Evolutionary conservation across 768 basidiomycete species (phyloP).

Genomic region (Xerocomellus amylosporus): DNA sequence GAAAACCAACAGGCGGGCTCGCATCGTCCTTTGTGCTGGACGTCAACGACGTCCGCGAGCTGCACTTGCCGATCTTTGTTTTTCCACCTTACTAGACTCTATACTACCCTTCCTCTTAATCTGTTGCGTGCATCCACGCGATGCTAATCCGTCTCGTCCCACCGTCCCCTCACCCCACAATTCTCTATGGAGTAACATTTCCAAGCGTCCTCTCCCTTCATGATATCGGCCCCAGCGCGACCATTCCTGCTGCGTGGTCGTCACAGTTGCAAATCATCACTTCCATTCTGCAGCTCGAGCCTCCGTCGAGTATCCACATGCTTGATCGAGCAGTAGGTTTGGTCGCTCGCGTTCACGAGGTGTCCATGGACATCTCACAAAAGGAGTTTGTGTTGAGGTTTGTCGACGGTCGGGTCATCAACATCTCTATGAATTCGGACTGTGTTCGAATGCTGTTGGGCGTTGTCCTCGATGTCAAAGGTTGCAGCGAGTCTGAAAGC

Average conservation of each 20-base stretch:
- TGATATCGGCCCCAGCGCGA: constrained; percentile 30
- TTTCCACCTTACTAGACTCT: constrained; percentile 20
- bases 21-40: constrained; percentile 26
- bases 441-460: constrained; percentile 47
- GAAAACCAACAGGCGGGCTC: constrained; percentile 27
- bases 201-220: constrained; percentile 36
- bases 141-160: constrained; percentile 62
- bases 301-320: constrained; percentile 51
- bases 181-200: constrained; percentile 60
- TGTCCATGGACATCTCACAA: constrained; percentile 57
- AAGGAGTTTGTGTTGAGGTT: constrained; percentile 51
- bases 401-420: constrained; percentile 51
- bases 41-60: constrained; percentile 27
- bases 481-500: constrained; percentile 39
- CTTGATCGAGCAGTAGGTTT: constrained; percentile 61
- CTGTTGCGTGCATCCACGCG: constrained; percentile 7
- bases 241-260: constrained; percentile 53
- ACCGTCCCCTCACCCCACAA: constrained; percentile 44
- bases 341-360: constrained; percentile 51
- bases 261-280: constrained; percentile 50
- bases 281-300: constrained; percentile 49
- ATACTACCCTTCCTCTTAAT: constrained; percentile 29
- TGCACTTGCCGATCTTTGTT: constrained; percentile 1
- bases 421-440: constrained; percentile 44
- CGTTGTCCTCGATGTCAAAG: constrained; percentile 53